Conservation (phyloP, 441 rosid species). For the Gossypium lobatum region DNA sequence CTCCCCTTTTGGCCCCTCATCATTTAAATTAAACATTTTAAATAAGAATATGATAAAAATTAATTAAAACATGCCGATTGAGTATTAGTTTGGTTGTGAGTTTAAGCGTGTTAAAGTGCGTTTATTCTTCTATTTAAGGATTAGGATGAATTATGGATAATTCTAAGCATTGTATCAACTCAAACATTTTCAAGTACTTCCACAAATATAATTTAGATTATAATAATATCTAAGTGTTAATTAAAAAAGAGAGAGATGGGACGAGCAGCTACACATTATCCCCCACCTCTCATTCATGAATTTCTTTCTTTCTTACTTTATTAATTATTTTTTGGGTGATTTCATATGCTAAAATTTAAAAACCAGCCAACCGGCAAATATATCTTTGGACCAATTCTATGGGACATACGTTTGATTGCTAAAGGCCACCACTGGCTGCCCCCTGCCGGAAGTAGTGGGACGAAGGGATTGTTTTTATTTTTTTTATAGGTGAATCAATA, state of each 20-base stretch:
- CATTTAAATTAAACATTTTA: too few relatives aligned
- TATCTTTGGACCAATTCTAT: background rate
- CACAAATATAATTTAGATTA: background rate
- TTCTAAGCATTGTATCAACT: too few relatives aligned
- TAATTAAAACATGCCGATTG: too few relatives aligned
- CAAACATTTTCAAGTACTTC: too few relatives aligned
- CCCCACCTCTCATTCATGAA: conserved; percentile 4
- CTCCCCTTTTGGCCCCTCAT: conserved; percentile 9
- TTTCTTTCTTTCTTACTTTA: background rate
- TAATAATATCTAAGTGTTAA: background rate
- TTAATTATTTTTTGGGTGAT: background rate
- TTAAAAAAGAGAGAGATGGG: background rate
- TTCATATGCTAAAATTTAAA: background rate
- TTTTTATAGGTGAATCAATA: too few relatives aligned
- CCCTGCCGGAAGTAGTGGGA: background rate
- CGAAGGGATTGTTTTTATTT: background rate
- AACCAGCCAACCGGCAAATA: background rate
- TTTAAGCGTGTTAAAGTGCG: too few relatives aligned
- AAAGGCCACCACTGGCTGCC: background rate
- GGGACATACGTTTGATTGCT: conserved; percentile 1
- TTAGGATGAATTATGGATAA: too few relatives aligned
- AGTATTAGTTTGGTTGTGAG: too few relatives aligned
- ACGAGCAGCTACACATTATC: background rate
- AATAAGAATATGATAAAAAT: too few relatives aligned
- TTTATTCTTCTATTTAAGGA: too few relatives aligned